A percentile compares a stretch with the other conserved stretches of the same genome.
These are phyloP conservation scores for Actinomucor elegans DNA, from an alignment of 371 early-diverging fungal genomes.

Conservation along the genomic window DNA sequence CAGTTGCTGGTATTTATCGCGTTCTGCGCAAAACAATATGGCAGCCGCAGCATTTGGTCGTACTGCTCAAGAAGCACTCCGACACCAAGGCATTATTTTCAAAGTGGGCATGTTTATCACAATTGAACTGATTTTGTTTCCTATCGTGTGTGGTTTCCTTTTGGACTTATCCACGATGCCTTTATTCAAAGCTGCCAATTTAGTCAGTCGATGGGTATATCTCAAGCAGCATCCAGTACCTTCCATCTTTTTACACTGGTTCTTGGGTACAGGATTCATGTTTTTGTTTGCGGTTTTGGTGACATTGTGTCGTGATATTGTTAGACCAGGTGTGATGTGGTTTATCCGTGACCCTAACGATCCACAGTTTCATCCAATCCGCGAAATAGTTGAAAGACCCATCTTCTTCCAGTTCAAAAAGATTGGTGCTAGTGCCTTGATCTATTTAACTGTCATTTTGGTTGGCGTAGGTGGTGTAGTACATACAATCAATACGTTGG, in stretches of 20 bases:
- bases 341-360: conserved; percentile 95
- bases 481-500: conserved; percentile 24
- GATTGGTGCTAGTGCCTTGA: conserved; percentile 71
- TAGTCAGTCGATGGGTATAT: conserved; percentile 54
- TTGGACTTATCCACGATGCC: conserved; percentile 78
- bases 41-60: conserved; percentile 29
- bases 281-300: conserved; percentile 87
- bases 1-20: conserved; percentile 31
- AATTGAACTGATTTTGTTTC: conserved; percentile 85
- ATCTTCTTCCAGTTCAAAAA: conserved; percentile 73
- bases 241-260: conserved; percentile 83
- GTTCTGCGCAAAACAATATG: background rate
- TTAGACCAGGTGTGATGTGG: conserved; percentile 93
- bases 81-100: conserved; percentile 57
- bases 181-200: conserved; percentile 62
- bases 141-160: conserved; percentile 82
- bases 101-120: conserved; percentile 78
- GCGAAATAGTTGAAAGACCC: conserved; percentile 84
- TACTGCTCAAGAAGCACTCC: conserved; percentile 43
- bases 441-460: conserved; percentile 76
- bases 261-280: conserved; percentile 90
- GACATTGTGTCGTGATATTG: conserved; percentile 68
- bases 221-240: conserved; percentile 62
- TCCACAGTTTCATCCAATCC: conserved; percentile 88
- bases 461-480: conserved; percentile 64